Base-by-base conservation (phyloP, 257 asterid species). In the Fraxinus cuspidata region DNA sequence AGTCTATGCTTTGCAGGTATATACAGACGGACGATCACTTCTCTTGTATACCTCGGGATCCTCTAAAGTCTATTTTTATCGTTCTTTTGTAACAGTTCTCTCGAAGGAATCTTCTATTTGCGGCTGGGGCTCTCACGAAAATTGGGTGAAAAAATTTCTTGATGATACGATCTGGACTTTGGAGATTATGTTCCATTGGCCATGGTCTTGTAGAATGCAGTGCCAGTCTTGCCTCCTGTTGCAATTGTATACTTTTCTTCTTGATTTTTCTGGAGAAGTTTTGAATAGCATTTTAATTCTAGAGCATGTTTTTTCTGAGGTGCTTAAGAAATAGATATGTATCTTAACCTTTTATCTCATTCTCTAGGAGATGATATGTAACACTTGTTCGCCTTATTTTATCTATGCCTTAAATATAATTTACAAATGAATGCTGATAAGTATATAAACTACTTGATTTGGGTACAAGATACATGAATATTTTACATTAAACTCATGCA, bases 51-150 rank as follows among this genome's bases (percentile, higher is more conserved):
- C 9, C 21, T 58, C 19, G 6, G 13, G 16, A 29, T 64, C 23
- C 70, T 25, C 23, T 81, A 27, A 74, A 63, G 18, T 19, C 68
- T 32, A 11, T 47, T n/a, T 58, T 27, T 67, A 44, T 9, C 40
- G 29, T 69, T 77, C 56, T 60, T 65, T 23, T 35, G 63, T 77
- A 75, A 68, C 87, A 88, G 91, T 89, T 89, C 75, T 87, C 94
- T 12, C 82, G 92, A 21, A 86, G 94, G 64, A 89, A 89, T 84
- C 92, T 89, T 79, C 79, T 89, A 70, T 89, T 89, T 64, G 92
- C 89, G 19, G 90, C 94, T 67, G 94, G 92, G 34, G 92, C 83
- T 40, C 89, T 89, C 71, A 86, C 92, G 16, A 84, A 79, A 79
- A 76, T 74, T 80, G 79, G 82, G 37, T 84, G 64, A 72, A 27